These are phyloP conservation scores for Botrytis sinoallii DNA, from an alignment of 2,329 filamentous ascomycete species.

Conservation along the genomic window DNA sequence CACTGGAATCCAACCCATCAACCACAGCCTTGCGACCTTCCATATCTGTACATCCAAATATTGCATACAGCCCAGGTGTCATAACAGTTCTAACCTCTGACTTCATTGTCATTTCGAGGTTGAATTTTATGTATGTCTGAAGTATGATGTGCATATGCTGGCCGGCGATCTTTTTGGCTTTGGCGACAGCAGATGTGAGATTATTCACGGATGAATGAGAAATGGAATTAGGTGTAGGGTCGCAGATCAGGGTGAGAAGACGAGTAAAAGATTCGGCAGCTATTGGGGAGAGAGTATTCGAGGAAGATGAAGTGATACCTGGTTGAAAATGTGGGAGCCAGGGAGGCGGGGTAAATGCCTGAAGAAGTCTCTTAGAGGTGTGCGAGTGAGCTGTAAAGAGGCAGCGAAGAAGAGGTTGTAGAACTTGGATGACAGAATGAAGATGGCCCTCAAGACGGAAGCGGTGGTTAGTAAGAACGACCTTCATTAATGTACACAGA, in stretches of 20 bases:
- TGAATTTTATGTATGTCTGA: conserved; percentile 58
- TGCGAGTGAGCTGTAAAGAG: conserved; percentile 46
- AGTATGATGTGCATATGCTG: conserved; percentile 61
- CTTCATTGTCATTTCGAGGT: conserved; percentile 54
- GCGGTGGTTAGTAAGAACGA: conserved; percentile 57
- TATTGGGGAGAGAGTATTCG: conserved; percentile 35
- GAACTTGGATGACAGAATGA: conserved; percentile 52
- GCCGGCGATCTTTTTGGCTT: conserved; percentile 58
- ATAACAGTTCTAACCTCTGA: conserved; percentile 53
- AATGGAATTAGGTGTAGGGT: conserved; percentile 56
- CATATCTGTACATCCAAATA: conserved; percentile 48
- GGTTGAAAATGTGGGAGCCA: conserved; percentile 39
- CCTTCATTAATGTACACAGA: conserved; percentile 52
- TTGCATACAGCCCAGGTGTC: conserved; percentile 55
- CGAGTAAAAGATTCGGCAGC: conserved; percentile 48
- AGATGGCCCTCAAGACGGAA: conserved; percentile 61
- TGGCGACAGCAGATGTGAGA: conserved; percentile 59
- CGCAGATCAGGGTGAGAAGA: conserved; percentile 54
- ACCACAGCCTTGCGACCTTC: conserved; percentile 56
- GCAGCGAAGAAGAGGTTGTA: conserved; percentile 55
- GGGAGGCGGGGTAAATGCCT: conserved; percentile 31
- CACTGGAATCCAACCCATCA: conserved; percentile 57
- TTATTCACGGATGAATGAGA: conserved; percentile 43
- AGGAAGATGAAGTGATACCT: conserved; percentile 35
- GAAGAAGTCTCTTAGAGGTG: conserved; percentile 27